Conservation (phyloP, 495 filamentous ascomycete species). For the Hypoxylon trugodes region DNA sequence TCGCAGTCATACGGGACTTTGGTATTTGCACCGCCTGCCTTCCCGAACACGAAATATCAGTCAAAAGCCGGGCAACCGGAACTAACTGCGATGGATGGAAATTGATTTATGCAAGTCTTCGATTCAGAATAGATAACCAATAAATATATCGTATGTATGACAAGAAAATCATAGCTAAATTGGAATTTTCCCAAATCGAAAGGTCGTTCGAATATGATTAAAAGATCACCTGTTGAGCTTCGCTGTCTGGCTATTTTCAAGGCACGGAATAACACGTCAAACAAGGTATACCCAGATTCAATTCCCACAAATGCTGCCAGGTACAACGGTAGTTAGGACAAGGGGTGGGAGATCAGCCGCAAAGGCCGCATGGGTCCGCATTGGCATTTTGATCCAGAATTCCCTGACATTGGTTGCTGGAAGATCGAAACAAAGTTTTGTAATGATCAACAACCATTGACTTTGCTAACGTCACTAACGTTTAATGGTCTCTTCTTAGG, state of each 20-base stretch:
- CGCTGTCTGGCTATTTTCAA: background rate
- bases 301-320: too few relatives aligned
- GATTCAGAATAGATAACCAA: background rate
- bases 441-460: constrained; percentile 26
- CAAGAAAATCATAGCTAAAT: background rate
- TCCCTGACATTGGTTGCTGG: constrained; percentile 29
- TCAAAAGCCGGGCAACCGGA: background rate
- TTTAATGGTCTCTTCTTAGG: constrained; percentile 7
- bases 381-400: constrained; percentile 19
- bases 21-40: background rate
- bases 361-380: constrained; percentile 7
- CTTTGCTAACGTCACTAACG: constrained; percentile 10
- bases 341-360: constrained; percentile 26
- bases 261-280: too few relatives aligned
- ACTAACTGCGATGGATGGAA: too few relatives aligned
- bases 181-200: background rate
- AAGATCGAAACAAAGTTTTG: constrained; percentile 38
- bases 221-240: background rate
- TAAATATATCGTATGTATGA: background rate
- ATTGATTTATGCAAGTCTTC: too few relatives aligned
- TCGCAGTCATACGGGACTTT: background rate
- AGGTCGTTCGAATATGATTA: constrained; percentile 14
- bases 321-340: constrained; percentile 6
- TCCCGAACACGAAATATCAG: background rate
- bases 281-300: too few relatives aligned